Conservation (phyloP, 2,329 filamentous ascomycete species). For the Chaetothyriales sp. region DNA sequence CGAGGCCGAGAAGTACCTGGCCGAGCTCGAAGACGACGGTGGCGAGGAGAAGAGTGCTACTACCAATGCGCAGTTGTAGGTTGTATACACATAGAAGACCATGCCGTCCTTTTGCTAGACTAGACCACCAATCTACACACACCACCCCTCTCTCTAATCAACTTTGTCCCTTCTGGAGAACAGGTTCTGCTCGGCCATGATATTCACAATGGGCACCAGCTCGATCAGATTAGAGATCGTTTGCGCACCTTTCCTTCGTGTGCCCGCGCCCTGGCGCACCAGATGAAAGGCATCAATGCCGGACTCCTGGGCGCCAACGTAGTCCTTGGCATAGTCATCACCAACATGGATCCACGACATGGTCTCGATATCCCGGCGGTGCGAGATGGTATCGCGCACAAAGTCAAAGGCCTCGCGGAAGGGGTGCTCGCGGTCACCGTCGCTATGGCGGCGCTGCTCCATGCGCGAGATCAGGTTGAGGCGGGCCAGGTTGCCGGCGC, state of each 20-base stretch:
- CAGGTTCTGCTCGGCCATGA: conserved; percentile 9
- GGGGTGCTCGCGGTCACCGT: conserved; percentile 6
- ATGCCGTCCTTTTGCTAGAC: too few species aligned
- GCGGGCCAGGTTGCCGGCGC: conserved; percentile 17
- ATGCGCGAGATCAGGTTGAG: conserved; percentile 5
- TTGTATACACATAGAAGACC: background rate
- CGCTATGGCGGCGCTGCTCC: conserved; percentile 3
- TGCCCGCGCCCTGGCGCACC: conserved; percentile 13
- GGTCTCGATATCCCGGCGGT: conserved; percentile 1
- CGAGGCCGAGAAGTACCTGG: conserved; percentile 85
- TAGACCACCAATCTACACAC: too few species aligned
- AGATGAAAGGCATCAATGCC: conserved; percentile 26
- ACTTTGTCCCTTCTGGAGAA: background rate
- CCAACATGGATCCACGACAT: conserved; percentile 27
- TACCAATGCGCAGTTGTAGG: conserved; percentile 21
- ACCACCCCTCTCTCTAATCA: too few species aligned
- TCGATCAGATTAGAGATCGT: conserved; percentile 8
- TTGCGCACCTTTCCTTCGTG: conserved; percentile 1
- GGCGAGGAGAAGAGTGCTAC: conserved; percentile 34
- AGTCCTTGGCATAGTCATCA: conserved; percentile 30
- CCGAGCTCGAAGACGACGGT: conserved; percentile 51
- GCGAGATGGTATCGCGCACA: background rate
- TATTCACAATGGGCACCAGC: conserved; percentile 9
- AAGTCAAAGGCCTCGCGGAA: conserved; percentile 1
- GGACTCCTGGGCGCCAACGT: conserved; percentile 23